phyloP scores from a whole-genome alignment of 2,329 filamentous ascomycete genomes.

The Fusarium sp. region DNA sequence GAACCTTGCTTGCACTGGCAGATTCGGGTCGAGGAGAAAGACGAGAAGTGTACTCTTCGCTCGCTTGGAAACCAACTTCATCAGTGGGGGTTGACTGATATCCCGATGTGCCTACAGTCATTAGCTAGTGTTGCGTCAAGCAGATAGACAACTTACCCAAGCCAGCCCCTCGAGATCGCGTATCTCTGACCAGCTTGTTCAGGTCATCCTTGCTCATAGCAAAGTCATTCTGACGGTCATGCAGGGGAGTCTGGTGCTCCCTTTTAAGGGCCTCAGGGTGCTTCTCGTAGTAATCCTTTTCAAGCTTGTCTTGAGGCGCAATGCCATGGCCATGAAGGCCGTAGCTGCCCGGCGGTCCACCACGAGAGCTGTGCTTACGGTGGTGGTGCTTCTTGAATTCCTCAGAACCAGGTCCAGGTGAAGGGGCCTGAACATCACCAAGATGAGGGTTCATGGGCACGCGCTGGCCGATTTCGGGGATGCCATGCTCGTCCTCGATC shows the following conservation, averaged over 20 bases:
- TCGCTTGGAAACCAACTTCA: slow-evolving; percentile 88
- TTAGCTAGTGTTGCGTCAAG: slow-evolving; percentile 34
- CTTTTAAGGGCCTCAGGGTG: slow-evolving; percentile 86
- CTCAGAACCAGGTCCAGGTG: slow-evolving; percentile 72
- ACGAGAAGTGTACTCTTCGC: slow-evolving; percentile 84
- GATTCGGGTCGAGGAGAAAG: slow-evolving; percentile 72
- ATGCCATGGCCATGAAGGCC: slow-evolving; percentile 91
- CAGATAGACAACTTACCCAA: slow-evolving; percentile 59
- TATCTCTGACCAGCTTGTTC: slow-evolving; percentile 88
- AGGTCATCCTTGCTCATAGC: slow-evolving; percentile 90
- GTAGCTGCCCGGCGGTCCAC: slow-evolving; percentile 87
- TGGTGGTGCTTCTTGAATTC: slow-evolving; percentile 69
- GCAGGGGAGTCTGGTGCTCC: slow-evolving; percentile 71
- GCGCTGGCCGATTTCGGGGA: slow-evolving; percentile 90
- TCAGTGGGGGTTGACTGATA: slow-evolving; percentile 85
- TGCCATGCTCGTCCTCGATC: slow-evolving; percentile 83
- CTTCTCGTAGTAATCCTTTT: slow-evolving; percentile 92
- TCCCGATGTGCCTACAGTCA: slow-evolving; percentile 71
- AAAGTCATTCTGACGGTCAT: slow-evolving; percentile 75
- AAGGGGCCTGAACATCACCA: slow-evolving; percentile 95
- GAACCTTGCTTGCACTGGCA: slow-evolving; percentile 46
- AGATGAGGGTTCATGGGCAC: slow-evolving; percentile 95
- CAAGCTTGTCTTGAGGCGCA: slow-evolving; percentile 81
- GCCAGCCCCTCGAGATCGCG: slow-evolving; percentile 66
- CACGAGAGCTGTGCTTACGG: slow-evolving; percentile 79